phyloP scores from a whole-genome alignment of 768 basidiomycete species.

The Trametopsis cervina region DNA sequence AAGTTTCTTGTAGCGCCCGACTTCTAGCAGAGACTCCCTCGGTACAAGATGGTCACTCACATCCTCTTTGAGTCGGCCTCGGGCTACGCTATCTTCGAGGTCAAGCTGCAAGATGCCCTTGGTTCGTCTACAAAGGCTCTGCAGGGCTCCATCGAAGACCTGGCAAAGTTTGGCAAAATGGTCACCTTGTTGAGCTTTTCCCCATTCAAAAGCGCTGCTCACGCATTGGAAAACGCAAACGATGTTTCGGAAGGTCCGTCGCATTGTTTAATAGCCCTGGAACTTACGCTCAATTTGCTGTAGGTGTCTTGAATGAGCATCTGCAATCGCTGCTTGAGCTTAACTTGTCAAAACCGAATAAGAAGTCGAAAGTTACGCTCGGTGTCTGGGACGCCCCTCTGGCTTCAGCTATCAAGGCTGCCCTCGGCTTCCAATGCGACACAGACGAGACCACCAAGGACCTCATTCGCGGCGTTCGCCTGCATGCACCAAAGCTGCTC shows the following conservation, averaged over 20 bases:
- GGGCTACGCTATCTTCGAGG: slow-evolving; percentile 90
- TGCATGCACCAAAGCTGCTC: slow-evolving; percentile 85
- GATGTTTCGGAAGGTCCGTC: slow-evolving; percentile 89
- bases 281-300: neutral
- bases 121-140: slow-evolving; percentile 71
- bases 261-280: slow-evolving; percentile 4
- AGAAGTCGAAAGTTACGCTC: slow-evolving; percentile 62
- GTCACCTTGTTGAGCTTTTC: slow-evolving; percentile 85
- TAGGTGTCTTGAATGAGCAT: slow-evolving; percentile 82
- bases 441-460: slow-evolving; percentile 76
- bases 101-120: slow-evolving; percentile 81
- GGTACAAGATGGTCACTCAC: slow-evolving; percentile 61
- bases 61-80: slow-evolving; percentile 91
- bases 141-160: slow-evolving; percentile 82
- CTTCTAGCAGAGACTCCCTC: neutral
- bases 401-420: slow-evolving; percentile 70
- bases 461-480: slow-evolving; percentile 86
- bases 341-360: slow-evolving; percentile 73
- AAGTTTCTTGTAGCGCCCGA: slow-evolving; percentile 2
- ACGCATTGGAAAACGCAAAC: slow-evolving; percentile 93
- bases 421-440: slow-evolving; percentile 69
- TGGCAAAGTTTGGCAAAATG: slow-evolving; percentile 89
- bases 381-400: slow-evolving; percentile 74
- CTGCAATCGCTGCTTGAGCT: slow-evolving; percentile 81
- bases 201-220: slow-evolving; percentile 89